Evolutionary conservation across 768 basidiomycete species (phyloP), one percentile per base, ranked within the genome.

Genomic region (Boletus sp.): DNA sequence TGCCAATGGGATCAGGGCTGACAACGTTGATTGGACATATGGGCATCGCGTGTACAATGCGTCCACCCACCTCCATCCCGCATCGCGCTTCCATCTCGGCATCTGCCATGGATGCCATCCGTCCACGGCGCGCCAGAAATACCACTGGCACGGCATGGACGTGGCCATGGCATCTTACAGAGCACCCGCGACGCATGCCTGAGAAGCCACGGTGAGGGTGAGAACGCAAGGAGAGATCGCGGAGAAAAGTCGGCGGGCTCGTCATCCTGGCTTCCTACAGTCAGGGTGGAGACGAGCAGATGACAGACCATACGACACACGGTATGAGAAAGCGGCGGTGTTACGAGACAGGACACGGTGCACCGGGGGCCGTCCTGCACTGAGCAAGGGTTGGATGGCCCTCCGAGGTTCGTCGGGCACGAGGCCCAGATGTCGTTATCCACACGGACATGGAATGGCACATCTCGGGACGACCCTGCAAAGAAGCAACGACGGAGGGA

Each of bases 391-490:
- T 17, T 33, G 30, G 49, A 32, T 50, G 41, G 42, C 29, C 8
- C 5, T 47, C n/a, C 44, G 30, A 38, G 27, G 32, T 46, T 52
- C 37, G 49, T 33, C n/a, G 51, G 53, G 11, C 53, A 54, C 53
- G 53, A 54, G 51, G 51, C 51, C 23, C 34, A 34, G 15, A 19
- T 37, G n/a, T 51, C 49, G 51, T 51, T 11, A 52, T 50, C 33
- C 32, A 11, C 46, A 23, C 15, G 21, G 14, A 15, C 19, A 34
- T 19, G 19, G 44, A 14, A 13, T 15, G 25, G 32, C 21, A 40
- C 55, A 35, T 41, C 29, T 14, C 34, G 38, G 44, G 7, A 38
- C 17, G 55, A 50, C 55, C 55, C 55, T 56, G 55, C 13, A 21
- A 17, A 55, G 35, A 37, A 54, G 54, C 25, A 25, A 13, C 9